Base-by-base conservation (phyloP, 352 stramenopile species). In the Blastocystis sp. region DNA sequence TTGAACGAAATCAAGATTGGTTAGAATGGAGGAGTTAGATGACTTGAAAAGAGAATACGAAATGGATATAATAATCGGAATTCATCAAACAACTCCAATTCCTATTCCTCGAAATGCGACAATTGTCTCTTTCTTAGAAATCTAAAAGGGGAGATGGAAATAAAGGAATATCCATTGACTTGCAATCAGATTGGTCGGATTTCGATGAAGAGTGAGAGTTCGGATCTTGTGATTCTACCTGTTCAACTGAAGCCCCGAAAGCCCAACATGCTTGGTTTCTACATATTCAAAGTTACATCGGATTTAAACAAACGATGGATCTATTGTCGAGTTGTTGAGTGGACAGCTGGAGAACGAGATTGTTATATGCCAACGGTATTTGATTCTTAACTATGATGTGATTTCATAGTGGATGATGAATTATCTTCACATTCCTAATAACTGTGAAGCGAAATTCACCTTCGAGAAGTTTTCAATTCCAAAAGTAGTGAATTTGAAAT, bases 331-430 rank as follows among this genome's bases (percentile, higher is more conserved):
- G 61, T 73, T 9, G 51, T 39, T 19, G 24, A 73, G 6, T 73
- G 61, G 61, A 49, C 24, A 39, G 24, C 14, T 12, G 32, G 24
- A 7, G 61, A 73, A 39, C 61, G 24, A 16, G 61, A 73, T 39
- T 73, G 61, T 39, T 73, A 73, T 46, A 9, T 73, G 11, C 61
- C 61, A 21, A 73, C 61, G 27, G 61, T 73, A 73, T 7, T 29
- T 19, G 32, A 39, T 9, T 73, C 16, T 16, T 27, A 14, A 14
- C 19, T 32, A 19, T 19, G 32, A 12, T 39, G 4, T 37, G 51
- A 21, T 6, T 7, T 9, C 12, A 46, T 73, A 73, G 61, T 73
- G 61, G 61, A 73, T 73, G 61, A 73, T 73, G 61, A 73, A 73
- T 46, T 73, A 73, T n/a, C 61, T 73, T 9, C 5, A 37, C 12